Evolutionary conservation across 192 early-diverging fungal species (phyloP).

Genomic region (Gamsiella multidivaricata): DNA sequence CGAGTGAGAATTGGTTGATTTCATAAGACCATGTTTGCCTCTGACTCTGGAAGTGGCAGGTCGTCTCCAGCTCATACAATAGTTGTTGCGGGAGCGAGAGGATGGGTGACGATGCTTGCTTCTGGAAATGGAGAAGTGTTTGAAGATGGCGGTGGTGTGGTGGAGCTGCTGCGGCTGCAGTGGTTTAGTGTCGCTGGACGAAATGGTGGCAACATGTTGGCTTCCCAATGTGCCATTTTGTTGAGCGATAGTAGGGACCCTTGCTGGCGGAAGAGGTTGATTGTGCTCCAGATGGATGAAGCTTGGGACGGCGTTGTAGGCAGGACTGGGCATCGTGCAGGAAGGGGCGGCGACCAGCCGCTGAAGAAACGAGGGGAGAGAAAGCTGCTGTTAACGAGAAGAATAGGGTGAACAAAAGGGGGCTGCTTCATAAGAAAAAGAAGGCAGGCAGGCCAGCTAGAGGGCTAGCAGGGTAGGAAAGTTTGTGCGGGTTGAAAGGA

Average conservation of each 20-base stretch:
- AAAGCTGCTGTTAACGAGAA: neutral
- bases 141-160: conserved; percentile 16
- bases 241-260: neutral
- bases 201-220: no score
- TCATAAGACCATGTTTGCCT: conserved; percentile 26
- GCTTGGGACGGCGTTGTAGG: conserved; percentile 24
- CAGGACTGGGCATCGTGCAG: conserved; percentile 8
- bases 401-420: no score
- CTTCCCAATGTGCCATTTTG: no score
- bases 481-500: no score
- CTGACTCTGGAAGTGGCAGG: conserved; percentile 20
- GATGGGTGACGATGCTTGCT: neutral
- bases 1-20: neutral
- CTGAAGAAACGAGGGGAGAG: neutral
- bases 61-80: conserved; percentile 17
- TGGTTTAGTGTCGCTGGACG: no score
- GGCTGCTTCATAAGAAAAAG: no score
- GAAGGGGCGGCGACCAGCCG: neutral
- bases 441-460: no score
- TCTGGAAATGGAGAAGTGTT: conserved; percentile 12
- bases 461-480: no score
- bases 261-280: neutral
- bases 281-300: conserved; percentile 36
- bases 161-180: neutral
- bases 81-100: neutral